Evolutionary conservation across 257 asterid species (phyloP).

Genomic region (Rhazya stricta): DNA sequence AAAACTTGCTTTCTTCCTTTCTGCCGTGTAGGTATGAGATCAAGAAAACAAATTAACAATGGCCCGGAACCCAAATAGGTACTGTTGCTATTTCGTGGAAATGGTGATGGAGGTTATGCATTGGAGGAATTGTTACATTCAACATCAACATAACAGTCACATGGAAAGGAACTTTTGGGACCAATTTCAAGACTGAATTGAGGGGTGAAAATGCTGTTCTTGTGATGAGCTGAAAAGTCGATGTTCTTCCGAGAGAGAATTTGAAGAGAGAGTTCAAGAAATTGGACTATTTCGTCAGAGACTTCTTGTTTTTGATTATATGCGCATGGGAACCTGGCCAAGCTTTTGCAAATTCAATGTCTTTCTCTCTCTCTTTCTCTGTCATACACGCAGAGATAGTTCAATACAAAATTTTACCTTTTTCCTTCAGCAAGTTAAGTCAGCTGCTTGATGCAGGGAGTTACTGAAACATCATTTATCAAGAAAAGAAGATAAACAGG

Average conservation of each 20-base stretch:
- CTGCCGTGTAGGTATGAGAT: too few relatives aligned
- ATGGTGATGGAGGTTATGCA: constrained; percentile 13
- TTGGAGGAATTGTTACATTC: constrained; percentile 21
- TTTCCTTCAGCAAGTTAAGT: too few relatives aligned
- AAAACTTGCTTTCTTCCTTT: too few relatives aligned
- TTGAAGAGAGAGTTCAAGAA: constrained; percentile 17
- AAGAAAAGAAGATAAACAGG: too few relatives aligned
- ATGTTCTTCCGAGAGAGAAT: constrained; percentile 17
- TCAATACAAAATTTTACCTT: too few relatives aligned
- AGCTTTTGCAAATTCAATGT: too few relatives aligned
- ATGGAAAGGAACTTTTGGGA: constrained; percentile 28
- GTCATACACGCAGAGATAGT: too few relatives aligned
- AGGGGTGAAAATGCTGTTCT: constrained; percentile 13
- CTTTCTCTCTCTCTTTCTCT: too few relatives aligned
- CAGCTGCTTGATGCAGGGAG: too few relatives aligned
- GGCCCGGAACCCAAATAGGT: background rate
- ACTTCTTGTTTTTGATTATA: constrained; percentile 24
- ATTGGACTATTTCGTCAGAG: constrained; percentile 19
- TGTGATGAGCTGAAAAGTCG: constrained; percentile 20
- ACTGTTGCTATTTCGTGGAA: constrained; percentile 14
- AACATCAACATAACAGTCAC: background rate
- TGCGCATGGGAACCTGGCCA: too few relatives aligned
- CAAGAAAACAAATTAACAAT: background rate
- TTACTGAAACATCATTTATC: too few relatives aligned
- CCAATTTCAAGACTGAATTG: constrained; percentile 12